Conservation (phyloP, 2,329 filamentous ascomycete genomes). For the Dendrostoma leiphaemia region DNA sequence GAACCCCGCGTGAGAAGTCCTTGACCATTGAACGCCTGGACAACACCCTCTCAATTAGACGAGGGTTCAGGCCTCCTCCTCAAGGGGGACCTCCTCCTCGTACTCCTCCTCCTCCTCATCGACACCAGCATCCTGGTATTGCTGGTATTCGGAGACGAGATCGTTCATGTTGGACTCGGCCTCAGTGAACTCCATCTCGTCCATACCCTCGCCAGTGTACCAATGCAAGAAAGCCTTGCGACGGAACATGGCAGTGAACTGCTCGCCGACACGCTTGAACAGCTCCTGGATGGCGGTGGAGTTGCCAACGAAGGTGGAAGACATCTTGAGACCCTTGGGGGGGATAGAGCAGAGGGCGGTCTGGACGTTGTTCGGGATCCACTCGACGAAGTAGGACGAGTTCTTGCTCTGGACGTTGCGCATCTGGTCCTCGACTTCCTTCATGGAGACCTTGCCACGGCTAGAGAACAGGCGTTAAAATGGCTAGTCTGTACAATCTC, state of each 20-base stretch:
- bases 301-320: constrained; percentile 98
- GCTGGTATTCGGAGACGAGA: constrained; percentile 98
- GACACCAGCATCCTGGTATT: constrained; percentile 98
- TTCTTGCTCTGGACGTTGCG: constrained; percentile 99
- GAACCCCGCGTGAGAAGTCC: constrained; percentile 3
- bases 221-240: constrained; percentile 99
- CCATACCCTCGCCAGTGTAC: constrained; percentile 99
- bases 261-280: constrained; percentile 99
- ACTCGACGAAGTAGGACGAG: constrained; percentile 98
- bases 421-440: constrained; percentile 99
- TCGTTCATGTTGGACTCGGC: constrained; percentile 99
- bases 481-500: constrained; percentile 24
- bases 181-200: constrained; percentile 99
- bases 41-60: not conserved
- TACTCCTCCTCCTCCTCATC: constrained; percentile 98
- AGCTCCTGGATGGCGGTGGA: constrained; percentile 99
- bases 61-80: constrained; percentile 55
- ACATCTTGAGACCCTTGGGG: constrained; percentile 97
- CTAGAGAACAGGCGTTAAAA: constrained; percentile 38
- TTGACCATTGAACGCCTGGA: constrained; percentile 11
- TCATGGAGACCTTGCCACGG: constrained; percentile 99
- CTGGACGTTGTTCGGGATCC: constrained; percentile 99
- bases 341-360: constrained; percentile 98
- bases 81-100: constrained; percentile 76
- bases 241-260: constrained; percentile 99